phyloP scores from a whole-genome alignment of 257 asterid species.

The Prunella vulgaris region DNA sequence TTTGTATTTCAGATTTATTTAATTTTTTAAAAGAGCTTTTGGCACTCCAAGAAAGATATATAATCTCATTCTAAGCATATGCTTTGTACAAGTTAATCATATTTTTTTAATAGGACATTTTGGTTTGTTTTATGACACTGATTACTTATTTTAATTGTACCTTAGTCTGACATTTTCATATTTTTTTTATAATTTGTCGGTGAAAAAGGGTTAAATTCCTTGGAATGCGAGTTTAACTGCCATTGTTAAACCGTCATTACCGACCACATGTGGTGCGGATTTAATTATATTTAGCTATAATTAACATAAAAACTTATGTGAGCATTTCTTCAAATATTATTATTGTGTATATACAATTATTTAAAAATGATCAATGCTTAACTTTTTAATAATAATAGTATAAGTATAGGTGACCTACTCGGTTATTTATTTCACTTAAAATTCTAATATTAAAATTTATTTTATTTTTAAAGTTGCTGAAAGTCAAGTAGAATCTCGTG shows the following conservation, averaged over 20 bases:
- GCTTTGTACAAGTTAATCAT: conserved; percentile 18
- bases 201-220: conserved; percentile 11
- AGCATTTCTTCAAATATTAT: no score
- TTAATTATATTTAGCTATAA: neutral
- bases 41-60: conserved; percentile 43
- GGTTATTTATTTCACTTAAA: no score
- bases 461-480: no score
- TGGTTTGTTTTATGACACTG: conserved; percentile 19
- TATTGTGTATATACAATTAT: no score
- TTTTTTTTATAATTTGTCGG: conserved; percentile 17
- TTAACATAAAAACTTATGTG: no score
- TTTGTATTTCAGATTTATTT: conserved; percentile 20
- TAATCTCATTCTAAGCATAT: conserved; percentile 36
- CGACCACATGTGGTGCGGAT: conserved; percentile 21
- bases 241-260: conserved; percentile 21
- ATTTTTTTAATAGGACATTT: conserved; percentile 15
- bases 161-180: neutral
- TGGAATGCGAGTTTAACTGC: conserved; percentile 10
- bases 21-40: neutral
- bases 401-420: no score
- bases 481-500: no score
- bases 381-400: no score
- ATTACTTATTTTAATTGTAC: conserved; percentile 12
- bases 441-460: no score
- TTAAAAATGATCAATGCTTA: no score